Base-by-base conservation (phyloP, 1,139 yeast genomes). In the Saccharomycopsis hybrid region DNA sequence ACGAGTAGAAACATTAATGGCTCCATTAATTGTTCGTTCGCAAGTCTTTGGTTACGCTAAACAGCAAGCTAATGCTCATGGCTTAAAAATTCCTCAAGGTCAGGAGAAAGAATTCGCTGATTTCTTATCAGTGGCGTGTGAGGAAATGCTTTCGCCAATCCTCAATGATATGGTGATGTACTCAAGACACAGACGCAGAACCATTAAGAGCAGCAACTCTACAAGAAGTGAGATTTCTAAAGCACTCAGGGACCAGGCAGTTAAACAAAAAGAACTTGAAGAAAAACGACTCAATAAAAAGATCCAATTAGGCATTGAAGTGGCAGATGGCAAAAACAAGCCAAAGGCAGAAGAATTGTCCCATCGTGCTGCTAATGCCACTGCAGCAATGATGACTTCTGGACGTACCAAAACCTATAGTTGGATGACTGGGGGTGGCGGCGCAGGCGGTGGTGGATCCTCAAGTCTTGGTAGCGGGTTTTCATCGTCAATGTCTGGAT, bases 321-420 rank as follows among this genome's bases (percentile, higher is more conserved):
- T 72, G 38, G 74, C 72, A 43, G 71, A 72, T 31, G 83, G 76
- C 43, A 73, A 71, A 5, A 66, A 65, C 30, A 67, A 68, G 41
- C 46, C 52, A 25, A 77, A 76, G 58, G 78, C 85, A 11, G 97
- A 90, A 58, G 97, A 89, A 61, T 81, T 86, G 0, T 75, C 82
- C 59, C 96, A 90, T 62, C 75, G 95, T 57, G 96, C 96, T 2
- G 94, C 97, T 1, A 90, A 92, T 64, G 92, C 94, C 4, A 92
- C 97, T 0, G 97, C 97, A 1, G 88, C 94, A 1, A 78, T 92
- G 82, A 90, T 92, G 95, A 81, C 94, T 40, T 73, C 79, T 18
- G 88, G 90, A 62, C 80, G 85, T 55, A 85, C 84, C 57, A 80
- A 82, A 52, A 87, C 85, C 64, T 92, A 92, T 64, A 85, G 95